Evolutionary conservation across 2,329 filamentous ascomycete species (phyloP).

Genomic region (Epicoccum nigrum): DNA sequence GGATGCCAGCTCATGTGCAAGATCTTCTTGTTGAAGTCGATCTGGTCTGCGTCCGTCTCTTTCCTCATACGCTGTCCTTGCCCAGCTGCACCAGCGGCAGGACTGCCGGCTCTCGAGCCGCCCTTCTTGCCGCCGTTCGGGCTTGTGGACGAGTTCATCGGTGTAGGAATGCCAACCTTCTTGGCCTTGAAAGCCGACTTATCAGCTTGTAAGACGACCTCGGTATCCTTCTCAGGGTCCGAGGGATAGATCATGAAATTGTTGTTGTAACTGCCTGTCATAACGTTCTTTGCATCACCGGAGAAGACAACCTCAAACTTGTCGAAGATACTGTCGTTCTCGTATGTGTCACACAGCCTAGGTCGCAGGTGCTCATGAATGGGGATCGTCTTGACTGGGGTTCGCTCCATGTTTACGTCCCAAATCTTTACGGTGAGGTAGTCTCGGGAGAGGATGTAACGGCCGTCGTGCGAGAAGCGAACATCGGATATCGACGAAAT

Average conservation of each 20-base stretch:
- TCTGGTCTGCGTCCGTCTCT: slow-evolving; percentile 98
- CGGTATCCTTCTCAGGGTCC: slow-evolving; percentile 92
- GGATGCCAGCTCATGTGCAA: slow-evolving; percentile 99
- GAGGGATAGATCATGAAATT: slow-evolving; percentile 99
- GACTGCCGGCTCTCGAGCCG: slow-evolving; percentile 85
- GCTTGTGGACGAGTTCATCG: slow-evolving; percentile 84
- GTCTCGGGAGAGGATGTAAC: slow-evolving; percentile 96
- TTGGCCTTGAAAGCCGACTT: slow-evolving; percentile 99
- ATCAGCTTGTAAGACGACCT: slow-evolving; percentile 96
- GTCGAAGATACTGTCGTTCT: slow-evolving; percentile 99
- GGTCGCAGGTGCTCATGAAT: slow-evolving; percentile 97
- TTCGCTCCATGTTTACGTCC: slow-evolving; percentile 99
- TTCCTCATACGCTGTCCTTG: slow-evolving; percentile 96
- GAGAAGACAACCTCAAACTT: slow-evolving; percentile 99
- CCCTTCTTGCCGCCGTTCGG: slow-evolving; percentile 82
- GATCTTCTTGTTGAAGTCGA: slow-evolving; percentile 99
- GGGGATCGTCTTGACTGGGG: slow-evolving; percentile 96
- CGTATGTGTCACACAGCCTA: slow-evolving; percentile 94
- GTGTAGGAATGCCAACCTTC: slow-evolving; percentile 97
- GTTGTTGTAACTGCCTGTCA: slow-evolving; percentile 99
- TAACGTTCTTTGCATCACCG: slow-evolving; percentile 96
- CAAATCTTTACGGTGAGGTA: slow-evolving; percentile 99
- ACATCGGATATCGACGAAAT: slow-evolving; percentile 99
- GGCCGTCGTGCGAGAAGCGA: slow-evolving; percentile 92
- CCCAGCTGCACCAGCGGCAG: slow-evolving; percentile 73